A percentile compares a stretch with the other conserved stretches of the same genome.
These are phyloP conservation scores for Aegilops umbellulata DNA, from an alignment of 176 grass and related monocot species.

Conservation along the genomic window DNA sequence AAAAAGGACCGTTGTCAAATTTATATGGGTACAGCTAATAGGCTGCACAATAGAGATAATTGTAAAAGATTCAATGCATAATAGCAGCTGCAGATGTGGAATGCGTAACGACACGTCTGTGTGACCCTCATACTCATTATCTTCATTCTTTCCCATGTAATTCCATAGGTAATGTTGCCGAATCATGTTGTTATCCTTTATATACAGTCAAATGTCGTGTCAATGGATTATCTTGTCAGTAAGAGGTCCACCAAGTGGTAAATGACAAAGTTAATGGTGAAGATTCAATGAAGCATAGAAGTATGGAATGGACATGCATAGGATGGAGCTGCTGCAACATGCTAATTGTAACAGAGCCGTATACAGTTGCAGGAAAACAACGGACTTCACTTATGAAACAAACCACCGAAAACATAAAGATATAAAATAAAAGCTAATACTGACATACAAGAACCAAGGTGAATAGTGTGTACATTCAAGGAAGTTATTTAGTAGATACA, in stretches of 20 bases:
- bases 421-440: conserved; percentile 1
- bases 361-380: conserved; percentile 18
- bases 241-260: background rate
- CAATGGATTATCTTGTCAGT: conserved; percentile 5
- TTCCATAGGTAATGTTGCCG: background rate
- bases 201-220: conserved; percentile 1
- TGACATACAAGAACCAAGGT: background rate
- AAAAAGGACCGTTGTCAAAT: background rate
- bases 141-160: conserved; percentile 21
- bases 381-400: background rate
- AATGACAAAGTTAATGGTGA: conserved; percentile 10
- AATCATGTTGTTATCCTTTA: background rate
- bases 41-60: background rate
- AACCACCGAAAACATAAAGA: conserved; percentile 1
- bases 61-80: conserved; percentile 6
- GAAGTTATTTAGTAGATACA: background rate
- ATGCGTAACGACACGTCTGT: background rate
- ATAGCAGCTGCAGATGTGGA: conserved; percentile 13
- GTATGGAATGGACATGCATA: background rate
- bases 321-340: background rate
- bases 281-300: conserved; percentile 1
- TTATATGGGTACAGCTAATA: conserved; percentile 12
- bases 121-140: background rate
- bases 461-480: background rate
- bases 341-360: background rate